Percentiles rank a stretch among this genome's conserved stretches.
phyloP scores from a whole-genome alignment of 345 rosid species.

The Xanthoceras sorbifolium region DNA sequence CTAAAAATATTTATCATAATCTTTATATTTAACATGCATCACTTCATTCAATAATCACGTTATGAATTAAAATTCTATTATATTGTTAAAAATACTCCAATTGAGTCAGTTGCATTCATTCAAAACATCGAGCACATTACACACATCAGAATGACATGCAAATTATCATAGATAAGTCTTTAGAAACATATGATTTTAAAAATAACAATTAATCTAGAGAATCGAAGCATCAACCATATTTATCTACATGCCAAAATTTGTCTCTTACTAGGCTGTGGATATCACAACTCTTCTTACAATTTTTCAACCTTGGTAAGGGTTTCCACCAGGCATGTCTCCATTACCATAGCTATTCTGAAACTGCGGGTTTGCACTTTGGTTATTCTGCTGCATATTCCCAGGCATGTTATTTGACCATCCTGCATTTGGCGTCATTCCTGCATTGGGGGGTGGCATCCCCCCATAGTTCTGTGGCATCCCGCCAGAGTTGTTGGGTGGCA shows the following conservation, averaged over 20 bases:
- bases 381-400: constrained; percentile 8
- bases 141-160: neutral
- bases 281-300: neutral
- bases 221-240: neutral
- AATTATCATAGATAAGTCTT: neutral
- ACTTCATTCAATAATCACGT: no score
- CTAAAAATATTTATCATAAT: no score
- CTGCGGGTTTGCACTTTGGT: constrained; percentile 28
- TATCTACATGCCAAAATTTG: constrained; percentile 28
- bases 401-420: constrained; percentile 32
- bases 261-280: neutral
- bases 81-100: no score
- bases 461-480: constrained; percentile 5
- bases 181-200: neutral
- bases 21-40: no score
- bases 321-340: constrained; percentile 24
- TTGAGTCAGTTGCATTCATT: neutral
- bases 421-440: constrained; percentile 26
- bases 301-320: constrained; percentile 7
- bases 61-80: no score
- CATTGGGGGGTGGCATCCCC: constrained; percentile 14
- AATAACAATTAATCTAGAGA: neutral
- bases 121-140: neutral
- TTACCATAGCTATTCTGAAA: constrained; percentile 32
- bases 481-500: constrained; percentile 11